These are phyloP conservation scores for Isochrysis galbana DNA, from an alignment of 78 protist species.

Conservation along the genomic window DNA sequence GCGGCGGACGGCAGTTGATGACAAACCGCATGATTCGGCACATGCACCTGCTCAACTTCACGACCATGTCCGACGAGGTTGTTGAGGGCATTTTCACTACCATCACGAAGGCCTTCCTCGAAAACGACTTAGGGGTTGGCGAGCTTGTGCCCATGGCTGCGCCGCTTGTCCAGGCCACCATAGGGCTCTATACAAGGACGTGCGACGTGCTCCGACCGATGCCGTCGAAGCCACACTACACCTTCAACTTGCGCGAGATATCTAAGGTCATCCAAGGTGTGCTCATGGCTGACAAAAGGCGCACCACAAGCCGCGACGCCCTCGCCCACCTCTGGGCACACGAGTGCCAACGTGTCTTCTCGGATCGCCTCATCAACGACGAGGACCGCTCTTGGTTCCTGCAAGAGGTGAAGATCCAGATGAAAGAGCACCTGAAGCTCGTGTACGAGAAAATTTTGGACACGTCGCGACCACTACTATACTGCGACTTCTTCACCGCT, in stretches of 20 bases:
- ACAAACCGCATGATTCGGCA: constrained; percentile 74
- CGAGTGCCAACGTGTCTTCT: constrained; percentile 85
- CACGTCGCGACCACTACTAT: not conserved
- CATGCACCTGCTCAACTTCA: constrained; percentile 53
- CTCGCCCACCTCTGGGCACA: constrained; percentile 82
- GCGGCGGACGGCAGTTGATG: constrained; percentile 79
- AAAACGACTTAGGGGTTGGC: not conserved
- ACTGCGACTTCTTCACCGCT: not conserved
- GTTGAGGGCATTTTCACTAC: constrained; percentile 51
- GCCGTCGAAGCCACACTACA: constrained; percentile 88
- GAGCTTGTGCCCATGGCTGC: not conserved
- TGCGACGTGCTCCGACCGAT: constrained; percentile 80
- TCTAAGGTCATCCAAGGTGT: constrained; percentile 78
- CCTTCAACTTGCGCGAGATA: constrained; percentile 93
- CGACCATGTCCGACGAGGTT: not conserved
- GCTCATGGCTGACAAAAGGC: constrained; percentile 46
- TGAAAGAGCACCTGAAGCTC: not conserved
- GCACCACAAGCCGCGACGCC: not conserved
- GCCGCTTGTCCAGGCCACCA: constrained; percentile 40
- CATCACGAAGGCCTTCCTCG: constrained; percentile 42
- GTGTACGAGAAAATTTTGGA: not conserved
- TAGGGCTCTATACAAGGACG: constrained; percentile 38
- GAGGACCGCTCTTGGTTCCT: constrained; percentile 72
- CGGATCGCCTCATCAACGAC: constrained; percentile 84
- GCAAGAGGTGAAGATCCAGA: not conserved